Evolutionary conservation across 2,329 filamentous ascomycete species (phyloP), one percentile per base, ranked within the genome.

Genomic region (Bisporella sp.): DNA sequence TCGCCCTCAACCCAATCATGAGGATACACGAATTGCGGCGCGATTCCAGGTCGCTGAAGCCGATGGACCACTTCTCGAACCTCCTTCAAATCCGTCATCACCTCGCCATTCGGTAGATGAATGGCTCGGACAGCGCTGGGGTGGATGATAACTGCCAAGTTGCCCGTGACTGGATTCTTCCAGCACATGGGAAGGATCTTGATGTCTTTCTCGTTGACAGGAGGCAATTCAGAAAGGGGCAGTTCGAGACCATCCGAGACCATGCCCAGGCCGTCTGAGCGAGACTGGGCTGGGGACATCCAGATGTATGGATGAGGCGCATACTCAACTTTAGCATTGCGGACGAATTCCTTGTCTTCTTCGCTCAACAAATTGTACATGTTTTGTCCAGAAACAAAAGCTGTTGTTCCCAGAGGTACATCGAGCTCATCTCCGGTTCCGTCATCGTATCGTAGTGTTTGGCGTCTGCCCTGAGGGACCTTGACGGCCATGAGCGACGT

Each of bases 291-390:
- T 29, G 72, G 65, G 51, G 76, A 81, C 84, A 91, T 91, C 87
- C 87, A 92, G 54, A 91, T 80, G 66, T 91, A 91, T 5, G 87
- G 87, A 59, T 91, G 87, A 3, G 87, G 76, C 0, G 86, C 85
- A 62, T 91, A 91, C 67, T 90, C 85, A 43, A 89, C 77, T 51
- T 74, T 79, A 21, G 84, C 84, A 5, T 73, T 78, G 46, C 81
- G 76, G 1, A 75, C 85, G 58, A 90, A 87, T 42, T 76, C 74
- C 65, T 87, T 78, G 60, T 89, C 84, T 41, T 76, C 74, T 1
- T 78, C 73, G 11, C 78, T 82, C 7, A 92, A 74, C 9, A 76
- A 63, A 45, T 87, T 78, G 66, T 82, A 89, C 80, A 87, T 37
- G 37, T 74, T 73, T 64, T 87, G 83, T 2, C 84, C 84, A 28